These are phyloP conservation scores for Psilocybe cubensis DNA, from an alignment of 768 basidiomycete genomes.

Conservation along the genomic window DNA sequence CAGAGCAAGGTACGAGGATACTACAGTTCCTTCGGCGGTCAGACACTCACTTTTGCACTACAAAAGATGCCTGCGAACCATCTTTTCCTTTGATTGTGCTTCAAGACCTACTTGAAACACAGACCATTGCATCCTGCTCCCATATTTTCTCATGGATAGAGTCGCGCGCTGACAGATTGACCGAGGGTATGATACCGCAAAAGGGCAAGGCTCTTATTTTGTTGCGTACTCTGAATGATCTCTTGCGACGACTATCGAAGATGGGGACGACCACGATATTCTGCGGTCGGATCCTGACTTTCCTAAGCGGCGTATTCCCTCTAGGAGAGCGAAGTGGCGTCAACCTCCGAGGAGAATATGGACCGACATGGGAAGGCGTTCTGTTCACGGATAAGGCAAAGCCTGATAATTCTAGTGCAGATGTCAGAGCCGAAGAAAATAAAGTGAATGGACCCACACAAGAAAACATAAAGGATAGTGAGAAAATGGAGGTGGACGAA, in stretches of 20 bases:
- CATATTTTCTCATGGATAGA: slow-evolving; percentile 92
- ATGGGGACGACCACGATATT: slow-evolving; percentile 84
- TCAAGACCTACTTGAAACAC: slow-evolving; percentile 83
- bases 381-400: slow-evolving; percentile 40
- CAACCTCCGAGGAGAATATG: slow-evolving; percentile 87
- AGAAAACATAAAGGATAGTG: slow-evolving; percentile 35
- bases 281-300: slow-evolving; percentile 87
- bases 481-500: slow-evolving; percentile 74
- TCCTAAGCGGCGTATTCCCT: slow-evolving; percentile 84
- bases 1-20: slow-evolving; percentile 71
- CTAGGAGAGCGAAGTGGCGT: slow-evolving; percentile 90
- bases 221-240: slow-evolving; percentile 84
- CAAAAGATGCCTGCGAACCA: slow-evolving; percentile 75
- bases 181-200: slow-evolving; percentile 78
- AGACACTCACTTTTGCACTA: not conserved
- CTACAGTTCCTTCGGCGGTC: not conserved
- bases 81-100: slow-evolving; percentile 74
- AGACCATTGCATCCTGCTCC: slow-evolving; percentile 84
- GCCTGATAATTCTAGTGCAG: slow-evolving; percentile 27
- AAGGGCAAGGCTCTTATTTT: slow-evolving; percentile 89
- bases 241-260: slow-evolving; percentile 85
- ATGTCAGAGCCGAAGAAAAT: slow-evolving; percentile 31
- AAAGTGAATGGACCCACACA: slow-evolving; percentile 15
- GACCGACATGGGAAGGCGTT: slow-evolving; percentile 76
- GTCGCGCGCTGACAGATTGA: slow-evolving; percentile 66